These are phyloP conservation scores for Dictyostelium discoideum DNA, from an alignment of 78 protist species.

Conservation along the genomic window DNA sequence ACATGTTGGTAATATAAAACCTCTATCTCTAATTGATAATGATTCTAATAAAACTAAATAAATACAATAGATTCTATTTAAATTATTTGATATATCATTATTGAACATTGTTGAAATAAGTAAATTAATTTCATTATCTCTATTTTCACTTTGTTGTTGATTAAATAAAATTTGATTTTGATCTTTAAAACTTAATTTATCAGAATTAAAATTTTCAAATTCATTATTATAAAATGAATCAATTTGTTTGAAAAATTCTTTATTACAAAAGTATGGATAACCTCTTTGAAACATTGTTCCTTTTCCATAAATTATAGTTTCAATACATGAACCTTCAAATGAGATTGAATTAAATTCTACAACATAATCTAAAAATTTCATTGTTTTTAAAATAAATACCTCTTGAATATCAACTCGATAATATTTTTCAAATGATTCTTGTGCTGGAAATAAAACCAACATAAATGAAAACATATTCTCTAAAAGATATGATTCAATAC, in stretches of 20 bases:
- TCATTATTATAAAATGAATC: neutral
- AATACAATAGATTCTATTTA: neutral
- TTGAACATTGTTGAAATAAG: neutral
- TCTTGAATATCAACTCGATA: neutral
- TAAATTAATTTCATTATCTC: neutral
- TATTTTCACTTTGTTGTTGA: neutral
- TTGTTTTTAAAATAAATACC: neutral
- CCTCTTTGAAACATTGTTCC: neutral
- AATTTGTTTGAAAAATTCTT: neutral
- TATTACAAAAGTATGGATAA: neutral
- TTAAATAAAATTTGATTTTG: neutral
- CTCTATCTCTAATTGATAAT: neutral
- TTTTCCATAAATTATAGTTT: neutral
- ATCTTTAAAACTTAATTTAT: neutral
- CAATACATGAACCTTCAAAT: constrained; percentile 16
- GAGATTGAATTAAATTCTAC: neutral
- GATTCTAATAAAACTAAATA: neutral
- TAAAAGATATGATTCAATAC: neutral
- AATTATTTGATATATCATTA: neutral
- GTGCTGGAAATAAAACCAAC: neutral
- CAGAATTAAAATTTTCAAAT: neutral
- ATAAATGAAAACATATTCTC: constrained; percentile 27
- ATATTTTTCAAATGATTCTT: neutral
- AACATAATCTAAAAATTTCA: neutral
- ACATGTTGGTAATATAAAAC: neutral